Evolutionary conservation across 345 rosid species (phyloP).

Genomic region (Eucalyptus cloeziana): DNA sequence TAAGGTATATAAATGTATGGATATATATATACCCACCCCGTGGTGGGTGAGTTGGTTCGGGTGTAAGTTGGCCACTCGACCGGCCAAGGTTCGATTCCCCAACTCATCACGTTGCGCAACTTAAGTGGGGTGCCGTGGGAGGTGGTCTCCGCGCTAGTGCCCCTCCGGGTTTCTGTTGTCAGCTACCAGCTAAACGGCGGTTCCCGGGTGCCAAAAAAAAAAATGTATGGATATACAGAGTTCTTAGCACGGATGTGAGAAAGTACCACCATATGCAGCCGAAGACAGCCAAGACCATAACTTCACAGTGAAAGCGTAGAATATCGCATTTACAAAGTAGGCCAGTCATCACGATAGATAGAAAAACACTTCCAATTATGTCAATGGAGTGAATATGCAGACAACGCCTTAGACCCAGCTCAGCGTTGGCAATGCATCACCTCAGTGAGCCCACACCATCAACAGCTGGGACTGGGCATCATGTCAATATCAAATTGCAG

Average conservation of each 20-base stretch:
- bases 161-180: no score
- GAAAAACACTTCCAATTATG: neutral
- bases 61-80: no score
- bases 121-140: no score
- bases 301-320: neutral
- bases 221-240: neutral
- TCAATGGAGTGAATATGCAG: neutral
- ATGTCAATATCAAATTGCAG: neutral
- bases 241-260: neutral
- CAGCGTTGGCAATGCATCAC: neutral
- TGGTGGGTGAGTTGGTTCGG: no score
- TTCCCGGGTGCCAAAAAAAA: no score
- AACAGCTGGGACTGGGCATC: neutral
- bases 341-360: neutral
- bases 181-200: no score
- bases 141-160: no score
- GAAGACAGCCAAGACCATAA: neutral
- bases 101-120: no score
- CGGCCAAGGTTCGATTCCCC: no score
- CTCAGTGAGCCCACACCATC: neutral
- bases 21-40: neutral
- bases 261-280: neutral
- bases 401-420: neutral
- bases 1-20: neutral
- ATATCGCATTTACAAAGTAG: neutral